Base-by-base conservation (phyloP, 164 flowering plant species). In the Stephania japonica region DNA sequence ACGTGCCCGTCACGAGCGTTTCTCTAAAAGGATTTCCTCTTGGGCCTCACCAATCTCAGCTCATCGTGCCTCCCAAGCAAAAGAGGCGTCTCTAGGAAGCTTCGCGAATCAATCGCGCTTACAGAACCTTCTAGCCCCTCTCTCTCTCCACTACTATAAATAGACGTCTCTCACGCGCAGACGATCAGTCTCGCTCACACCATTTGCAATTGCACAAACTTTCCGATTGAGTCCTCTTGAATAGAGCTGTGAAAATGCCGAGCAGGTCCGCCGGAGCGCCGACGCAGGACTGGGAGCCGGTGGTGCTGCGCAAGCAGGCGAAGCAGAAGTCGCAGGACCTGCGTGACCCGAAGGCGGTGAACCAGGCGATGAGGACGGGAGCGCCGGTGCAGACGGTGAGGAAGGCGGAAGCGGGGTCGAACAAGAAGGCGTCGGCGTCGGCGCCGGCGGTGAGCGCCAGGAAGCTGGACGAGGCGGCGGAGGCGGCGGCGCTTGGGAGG, bases 211-310 rank as follows among this genome's bases (percentile, higher is more conserved):
- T 44, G 50, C 50, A 1, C 38, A 32, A 32, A 32, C 38, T 32
- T 32, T 32, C 38, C 38, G 38, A 32, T 32, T 32, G 38, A 32
- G 38, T 32, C 38, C 32, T 32, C 38, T 32, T 44, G 12, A 13
- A 44, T 44, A 12, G 13, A 21, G 2, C 19, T 11, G 7, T 10
- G 1, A 65, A n/a, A 12, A 78, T 81, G 79, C 78, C 83, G 77
- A 73, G 65, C 70, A 47, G 75, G 41, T 44, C 19, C 2, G 9
- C 73, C 1, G 81, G 79, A 7, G 61, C 68, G 8, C 43, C 78
- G 5, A 27, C 80, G 1, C 97, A 90, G 71, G 95, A 89, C 75
- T 90, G 95, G 97, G 95, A 92, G 69, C 89, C 97, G 6, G 86
- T 90, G 43, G 89, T 90, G 24, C 84, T 92, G 8, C 88, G 78